phyloP scores from a whole-genome alignment of 441 rosid genomes.

The Biscutella laevigata region DNA sequence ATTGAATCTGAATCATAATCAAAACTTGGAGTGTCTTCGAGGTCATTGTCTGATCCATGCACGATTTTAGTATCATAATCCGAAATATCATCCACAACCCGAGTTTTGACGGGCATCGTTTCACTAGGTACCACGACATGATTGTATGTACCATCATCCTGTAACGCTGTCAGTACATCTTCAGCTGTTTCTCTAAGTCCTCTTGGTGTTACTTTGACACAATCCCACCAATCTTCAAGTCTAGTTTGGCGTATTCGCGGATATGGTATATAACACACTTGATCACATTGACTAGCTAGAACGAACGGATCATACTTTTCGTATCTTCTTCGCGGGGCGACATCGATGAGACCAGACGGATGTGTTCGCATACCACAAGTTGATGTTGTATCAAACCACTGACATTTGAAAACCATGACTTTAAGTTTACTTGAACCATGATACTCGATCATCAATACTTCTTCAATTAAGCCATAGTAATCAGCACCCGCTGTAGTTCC shows the following conservation, averaged over 20 bases:
- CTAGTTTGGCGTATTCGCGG: background rate
- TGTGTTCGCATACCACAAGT: background rate
- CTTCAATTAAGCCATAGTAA: background rate
- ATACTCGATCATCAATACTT: background rate
- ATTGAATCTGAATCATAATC: too few species aligned
- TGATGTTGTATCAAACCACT: background rate
- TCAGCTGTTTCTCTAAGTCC: too few species aligned
- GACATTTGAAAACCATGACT: background rate
- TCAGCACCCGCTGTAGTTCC: background rate
- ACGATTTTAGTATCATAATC: too few species aligned
- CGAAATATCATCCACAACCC: too few species aligned
- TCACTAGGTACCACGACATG: too few species aligned
- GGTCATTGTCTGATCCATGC: too few species aligned
- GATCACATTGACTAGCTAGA: background rate
- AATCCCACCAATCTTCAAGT: background rate
- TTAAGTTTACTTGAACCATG: background rate
- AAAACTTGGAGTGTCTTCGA: too few species aligned
- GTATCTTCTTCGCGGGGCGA: background rate
- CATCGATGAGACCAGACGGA: background rate
- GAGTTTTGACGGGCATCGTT: too few species aligned
- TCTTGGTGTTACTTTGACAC: too few species aligned
- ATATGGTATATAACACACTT: background rate
- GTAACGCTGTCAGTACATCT: too few species aligned
- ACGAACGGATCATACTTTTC: background rate
- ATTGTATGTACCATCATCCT: too few species aligned